Evolutionary conservation across 306 rosid species (phyloP).

Genomic region (Trifolium pratense): DNA sequence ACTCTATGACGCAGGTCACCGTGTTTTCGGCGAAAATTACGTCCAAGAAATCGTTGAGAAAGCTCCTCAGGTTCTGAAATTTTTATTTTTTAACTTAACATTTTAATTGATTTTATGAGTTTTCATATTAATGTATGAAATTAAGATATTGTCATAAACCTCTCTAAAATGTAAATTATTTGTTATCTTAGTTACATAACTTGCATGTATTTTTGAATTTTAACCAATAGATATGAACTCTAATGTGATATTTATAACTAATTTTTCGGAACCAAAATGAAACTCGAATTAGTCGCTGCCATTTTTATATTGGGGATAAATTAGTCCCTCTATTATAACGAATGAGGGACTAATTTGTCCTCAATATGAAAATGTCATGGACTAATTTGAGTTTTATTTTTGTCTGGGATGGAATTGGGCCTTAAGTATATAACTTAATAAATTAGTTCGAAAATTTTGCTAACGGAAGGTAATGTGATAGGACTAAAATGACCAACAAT

Average conservation of each 20-base stretch:
- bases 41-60: conserved; percentile 80
- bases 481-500: neutral
- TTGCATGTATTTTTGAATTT: neutral
- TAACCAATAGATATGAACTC: neutral
- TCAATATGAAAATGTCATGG: no score
- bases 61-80: conserved; percentile 71
- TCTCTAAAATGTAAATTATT: neutral
- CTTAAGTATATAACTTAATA: no score
- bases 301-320: no score
- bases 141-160: neutral
- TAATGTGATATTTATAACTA: neutral
- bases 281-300: no score
- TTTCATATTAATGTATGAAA: neutral
- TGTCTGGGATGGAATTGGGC: no score
- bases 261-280: neutral
- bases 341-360: no score
- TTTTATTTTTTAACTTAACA: neutral
- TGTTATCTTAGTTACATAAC: neutral
- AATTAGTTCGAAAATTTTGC: neutral
- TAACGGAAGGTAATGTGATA: neutral
- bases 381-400: no score
- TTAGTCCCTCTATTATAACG: no score
- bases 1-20: conserved; percentile 74
- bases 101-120: neutral
- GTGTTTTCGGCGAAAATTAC: conserved; percentile 81